phyloP scores from a whole-genome alignment of 768 basidiomycete genomes.

The Mycena leptocephala region DNA sequence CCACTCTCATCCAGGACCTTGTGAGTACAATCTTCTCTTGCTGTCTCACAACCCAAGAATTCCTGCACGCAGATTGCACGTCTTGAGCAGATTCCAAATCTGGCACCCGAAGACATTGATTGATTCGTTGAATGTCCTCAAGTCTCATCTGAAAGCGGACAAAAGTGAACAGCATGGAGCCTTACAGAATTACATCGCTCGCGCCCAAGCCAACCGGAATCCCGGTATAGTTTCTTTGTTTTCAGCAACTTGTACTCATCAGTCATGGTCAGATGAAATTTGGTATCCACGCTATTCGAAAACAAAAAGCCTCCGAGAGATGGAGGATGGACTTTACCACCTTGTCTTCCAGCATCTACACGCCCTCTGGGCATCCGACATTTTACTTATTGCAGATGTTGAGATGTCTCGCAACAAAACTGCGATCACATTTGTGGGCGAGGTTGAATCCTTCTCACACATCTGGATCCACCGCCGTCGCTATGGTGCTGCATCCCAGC shows the following conservation, averaged over 20 bases:
- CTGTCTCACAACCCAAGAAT: not conserved
- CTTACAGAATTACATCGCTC: slow-evolving; percentile 28
- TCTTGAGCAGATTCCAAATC: slow-evolving; percentile 8
- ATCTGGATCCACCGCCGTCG: slow-evolving; percentile 15
- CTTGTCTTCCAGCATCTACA: not conserved
- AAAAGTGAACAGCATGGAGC: slow-evolving; percentile 29
- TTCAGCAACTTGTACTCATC: not conserved
- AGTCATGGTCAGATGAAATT: not conserved
- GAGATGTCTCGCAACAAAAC: not conserved
- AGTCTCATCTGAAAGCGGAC: slow-evolving; percentile 21
- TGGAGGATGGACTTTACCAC: not conserved
- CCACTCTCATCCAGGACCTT: slow-evolving; percentile 30
- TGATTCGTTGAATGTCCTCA: slow-evolving; percentile 26
- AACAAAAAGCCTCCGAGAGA: not conserved
- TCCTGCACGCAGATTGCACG: slow-evolving; percentile 2
- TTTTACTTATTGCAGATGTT: not conserved
- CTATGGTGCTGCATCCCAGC: slow-evolving; percentile 26
- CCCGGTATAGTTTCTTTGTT: not conserved
- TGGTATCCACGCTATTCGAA: not conserved
- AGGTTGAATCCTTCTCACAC: slow-evolving; percentile 27
- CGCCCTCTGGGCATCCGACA: not conserved
- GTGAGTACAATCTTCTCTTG: slow-evolving; percentile 14
- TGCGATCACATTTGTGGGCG: slow-evolving; percentile 7
- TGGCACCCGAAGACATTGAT: slow-evolving; percentile 12
- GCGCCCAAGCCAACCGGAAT: slow-evolving; percentile 2